phyloP scores from a whole-genome alignment of 768 basidiomycete genomes.

The Podaxis sp. region DNA sequence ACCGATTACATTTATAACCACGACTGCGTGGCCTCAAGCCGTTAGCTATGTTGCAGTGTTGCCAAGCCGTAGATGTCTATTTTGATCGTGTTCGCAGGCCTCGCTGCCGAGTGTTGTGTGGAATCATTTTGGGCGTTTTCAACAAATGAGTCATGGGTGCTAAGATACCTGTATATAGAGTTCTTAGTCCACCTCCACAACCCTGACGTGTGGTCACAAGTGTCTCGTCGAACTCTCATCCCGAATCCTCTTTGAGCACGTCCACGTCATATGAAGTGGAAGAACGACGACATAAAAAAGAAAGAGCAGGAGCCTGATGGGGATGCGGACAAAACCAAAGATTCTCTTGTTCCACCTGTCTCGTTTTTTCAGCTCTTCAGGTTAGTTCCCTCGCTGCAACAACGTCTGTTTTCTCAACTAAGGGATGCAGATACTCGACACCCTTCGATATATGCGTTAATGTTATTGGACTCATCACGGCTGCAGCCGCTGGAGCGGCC shows the following conservation, averaged over 20 bases:
- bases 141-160: background rate
- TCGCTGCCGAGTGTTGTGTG: background rate
- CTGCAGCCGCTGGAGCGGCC: slow-evolving; percentile 67
- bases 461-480: slow-evolving; percentile 61
- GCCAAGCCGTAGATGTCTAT: no score
- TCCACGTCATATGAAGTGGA: slow-evolving; percentile 1
- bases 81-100: background rate
- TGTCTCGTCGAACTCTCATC: background rate
- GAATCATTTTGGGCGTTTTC: background rate
- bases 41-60: no score
- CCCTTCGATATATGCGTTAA: slow-evolving; percentile 59
- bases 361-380: slow-evolving; percentile 16
- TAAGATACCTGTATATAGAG: background rate
- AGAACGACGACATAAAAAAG: background rate
- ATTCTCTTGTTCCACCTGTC: slow-evolving; percentile 1
- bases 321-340: background rate
- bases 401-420: background rate
- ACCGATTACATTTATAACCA: no score
- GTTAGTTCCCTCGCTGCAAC: background rate
- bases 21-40: no score
- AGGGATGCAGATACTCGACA: slow-evolving; percentile 57
- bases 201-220: background rate
- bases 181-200: background rate
- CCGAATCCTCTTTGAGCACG: background rate
- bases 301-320: background rate